Percentiles rank a stretch among this genome's conserved stretches.
phyloP scores from a whole-genome alignment of 139 green algal genomes.

The Chlorella sp. region DNA sequence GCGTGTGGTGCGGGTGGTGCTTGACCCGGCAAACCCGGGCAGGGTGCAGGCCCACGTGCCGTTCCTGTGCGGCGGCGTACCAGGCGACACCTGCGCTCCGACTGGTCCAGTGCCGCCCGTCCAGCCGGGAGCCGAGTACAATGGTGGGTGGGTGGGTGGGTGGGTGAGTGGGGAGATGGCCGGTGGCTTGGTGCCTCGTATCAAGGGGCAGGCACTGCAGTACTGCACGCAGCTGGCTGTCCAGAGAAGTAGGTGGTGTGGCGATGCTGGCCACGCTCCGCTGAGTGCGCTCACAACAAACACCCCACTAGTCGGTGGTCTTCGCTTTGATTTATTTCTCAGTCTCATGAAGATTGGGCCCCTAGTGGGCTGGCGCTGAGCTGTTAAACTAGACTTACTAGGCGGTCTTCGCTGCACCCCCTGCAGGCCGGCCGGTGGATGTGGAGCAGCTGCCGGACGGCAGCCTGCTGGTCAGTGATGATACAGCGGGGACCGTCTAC shows the following conservation, averaged over 20 bases:
- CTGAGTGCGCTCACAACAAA: neutral
- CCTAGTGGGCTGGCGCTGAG: too few species aligned
- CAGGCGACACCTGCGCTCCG: constrained; percentile 1
- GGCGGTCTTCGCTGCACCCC: too few species aligned
- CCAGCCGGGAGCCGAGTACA: neutral
- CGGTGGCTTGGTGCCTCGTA: too few species aligned
- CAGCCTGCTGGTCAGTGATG: constrained; percentile 43
- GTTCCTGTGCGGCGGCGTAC: constrained; percentile 22
- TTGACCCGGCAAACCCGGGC: neutral
- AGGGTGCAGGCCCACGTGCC: neutral
- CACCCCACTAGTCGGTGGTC: too few species aligned
- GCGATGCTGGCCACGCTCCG: neutral
- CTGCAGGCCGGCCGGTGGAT: constrained; percentile 36
- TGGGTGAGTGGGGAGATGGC: too few species aligned
- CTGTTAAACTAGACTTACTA: too few species aligned
- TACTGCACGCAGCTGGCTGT: neutral
- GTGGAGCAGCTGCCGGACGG: constrained; percentile 41
- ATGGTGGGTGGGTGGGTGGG: neutral
- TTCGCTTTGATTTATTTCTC: too few species aligned
- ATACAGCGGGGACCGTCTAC: constrained; percentile 38
- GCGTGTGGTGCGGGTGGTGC: neutral
- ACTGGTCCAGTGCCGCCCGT: neutral
- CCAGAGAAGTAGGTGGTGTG: neutral
- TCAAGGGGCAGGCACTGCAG: neutral
- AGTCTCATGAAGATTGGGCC: too few species aligned